A percentile compares a stretch with the other conserved stretches of the same genome.
Conservation (phyloP, 1,284 basidiomycete species). For the Ustilago shanxiensis region DNA sequence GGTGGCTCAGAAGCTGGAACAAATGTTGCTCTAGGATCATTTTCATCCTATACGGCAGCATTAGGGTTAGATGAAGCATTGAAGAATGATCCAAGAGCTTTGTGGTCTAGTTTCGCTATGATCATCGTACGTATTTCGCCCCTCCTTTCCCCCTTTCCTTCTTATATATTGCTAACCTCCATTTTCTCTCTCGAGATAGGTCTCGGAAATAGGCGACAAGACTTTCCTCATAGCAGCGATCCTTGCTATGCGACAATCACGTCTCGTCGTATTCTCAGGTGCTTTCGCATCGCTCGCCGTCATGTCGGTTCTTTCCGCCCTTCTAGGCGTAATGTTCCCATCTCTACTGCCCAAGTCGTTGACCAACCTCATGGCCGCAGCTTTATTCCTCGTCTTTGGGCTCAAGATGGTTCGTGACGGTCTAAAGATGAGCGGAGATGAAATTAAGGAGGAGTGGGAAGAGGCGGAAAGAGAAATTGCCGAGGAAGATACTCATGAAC, state of each 20-base stretch:
- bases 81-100: constrained; percentile 45
- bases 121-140: constrained; percentile 45
- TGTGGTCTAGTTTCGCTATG: constrained; percentile 52
- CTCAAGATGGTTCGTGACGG: constrained; percentile 61
- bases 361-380: constrained; percentile 83
- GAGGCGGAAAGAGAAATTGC: constrained; percentile 77
- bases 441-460: constrained; percentile 78
- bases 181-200: constrained; percentile 28
- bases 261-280: constrained; percentile 86
- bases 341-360: constrained; percentile 71
- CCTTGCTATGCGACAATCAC: constrained; percentile 92
- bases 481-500: constrained; percentile 87
- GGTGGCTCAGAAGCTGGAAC: constrained; percentile 24
- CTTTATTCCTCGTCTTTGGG: constrained; percentile 71
- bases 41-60: background rate
- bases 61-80: constrained; percentile 26
- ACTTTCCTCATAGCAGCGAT: constrained; percentile 98
- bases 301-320: constrained; percentile 75
- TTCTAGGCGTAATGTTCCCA: constrained; percentile 66
- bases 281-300: constrained; percentile 88
- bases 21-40: background rate
- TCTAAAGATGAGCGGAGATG: constrained; percentile 60
- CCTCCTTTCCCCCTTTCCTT: background rate
- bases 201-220: constrained; percentile 83
- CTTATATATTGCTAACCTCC: background rate